Evolutionary conservation across 495 filamentous ascomycete genomes (phyloP), one percentile per base, ranked within the genome.

Genomic region (Daldinia concentrica): DNA sequence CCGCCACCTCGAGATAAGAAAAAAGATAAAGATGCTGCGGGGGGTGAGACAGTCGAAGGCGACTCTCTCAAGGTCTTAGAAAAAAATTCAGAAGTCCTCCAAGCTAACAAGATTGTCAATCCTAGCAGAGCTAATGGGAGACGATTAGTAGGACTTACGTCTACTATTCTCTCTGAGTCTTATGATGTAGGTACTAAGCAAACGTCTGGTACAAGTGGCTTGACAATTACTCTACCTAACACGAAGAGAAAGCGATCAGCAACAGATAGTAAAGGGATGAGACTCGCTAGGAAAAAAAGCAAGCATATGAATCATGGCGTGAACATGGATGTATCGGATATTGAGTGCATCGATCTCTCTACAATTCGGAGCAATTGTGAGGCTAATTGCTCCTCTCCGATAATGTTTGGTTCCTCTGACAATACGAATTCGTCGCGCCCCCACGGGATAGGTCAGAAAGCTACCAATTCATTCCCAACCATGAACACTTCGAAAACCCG

Each of bases 1-100:
- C 93, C 90, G 65, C 77, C 81, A 1, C 77, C 80, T n/a, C 85
- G 82, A 67, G 68, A 72, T 55, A 80, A 77, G 45, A 62, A 74
- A 29, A 81, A 73, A 62, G 72, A 73, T 24, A 74, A 72, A 30
- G 71, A 59, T 6, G 50, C 30, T 14, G 27, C 17, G 0, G 45
- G 4, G 1, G 37, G 24, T n/a, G 29, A 69, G 4, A 26, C 6
- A 2, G 27, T 15, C 0, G 5, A 45, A 37, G 29, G 32, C 0
- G 15, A 3, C 50, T 36, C 24, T 39, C 4, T 27, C 12, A 39
- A 32, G 58, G 2, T 29, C 1, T 39, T 29, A 30, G 50, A 57
- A 14, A 54, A 62, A 37, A 12, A 51, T 11, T 22, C 39, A 36
- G 36, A 22, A 27, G 12, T 34, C n/a, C 24, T 51, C 19, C 36